Evolutionary conservation across 1,284 basidiomycete genomes (phyloP), one percentile per base, ranked within the genome.

Genomic region (Boletellus deceptivus): DNA sequence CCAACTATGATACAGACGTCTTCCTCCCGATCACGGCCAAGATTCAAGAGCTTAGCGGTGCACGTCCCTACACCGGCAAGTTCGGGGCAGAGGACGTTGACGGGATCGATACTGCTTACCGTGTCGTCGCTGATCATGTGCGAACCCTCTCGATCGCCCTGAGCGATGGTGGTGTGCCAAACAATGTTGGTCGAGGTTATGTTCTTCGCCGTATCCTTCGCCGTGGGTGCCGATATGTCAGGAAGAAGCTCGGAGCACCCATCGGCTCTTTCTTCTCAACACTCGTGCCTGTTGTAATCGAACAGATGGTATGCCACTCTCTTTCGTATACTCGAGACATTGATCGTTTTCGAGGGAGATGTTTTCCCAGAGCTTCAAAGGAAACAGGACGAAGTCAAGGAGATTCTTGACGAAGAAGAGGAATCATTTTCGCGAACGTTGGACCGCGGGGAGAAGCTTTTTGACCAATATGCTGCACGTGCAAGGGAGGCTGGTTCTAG

Each of bases 1-100:
- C 95, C 49, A 99, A 99, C 74, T 99, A 99, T 73, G 96, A 99
- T 71, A 99, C 96, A 42, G 96, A 99, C 67, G 82, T 95, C 49
- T 99, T 99, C 72, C 70, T 77, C 1, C 95, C 96, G 8, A 86
- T 99, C 55, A 99, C 99, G 67, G 75, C 74, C 43, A 88, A 82
- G 70, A 91, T 99, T 56, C 90, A 92, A 67, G 84, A 94, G 71
- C 72, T 99, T 46, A 97, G 94, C 2, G 89, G 91, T 39, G 92
- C 89, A 31, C 80, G 94, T 47, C 76, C 89, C 3, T 99, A 99
- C 69, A 70, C 80, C 47, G 97, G 97, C 56, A 91, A 86, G 64
- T 91, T 99, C 56, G 95, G 96, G 47, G 83, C 80, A n/a, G 93
- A 97, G 31, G 96, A 99, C 70, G 75, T 72, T 36, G 95, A 98